Base-by-base conservation (phyloP, 495 filamentous ascomycete genomes). In the Aspergillus saccharolyticus region DNA sequence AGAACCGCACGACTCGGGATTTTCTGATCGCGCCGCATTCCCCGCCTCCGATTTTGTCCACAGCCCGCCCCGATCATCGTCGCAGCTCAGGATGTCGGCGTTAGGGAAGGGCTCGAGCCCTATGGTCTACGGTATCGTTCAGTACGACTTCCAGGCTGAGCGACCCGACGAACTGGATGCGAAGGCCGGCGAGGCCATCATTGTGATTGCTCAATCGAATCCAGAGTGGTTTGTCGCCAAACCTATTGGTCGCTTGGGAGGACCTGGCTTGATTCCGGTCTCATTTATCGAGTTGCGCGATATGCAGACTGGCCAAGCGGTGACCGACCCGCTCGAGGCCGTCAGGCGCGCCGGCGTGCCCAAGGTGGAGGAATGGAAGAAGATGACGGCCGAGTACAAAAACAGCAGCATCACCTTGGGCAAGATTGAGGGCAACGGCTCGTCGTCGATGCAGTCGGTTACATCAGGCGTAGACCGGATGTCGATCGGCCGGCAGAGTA, bases 201-300 rank as follows among this genome's bases (percentile, higher is more conserved):
- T 98, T 55, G 91, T 97, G 24, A 97, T 97, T 68, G 94, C 94
- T 42, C 94, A 97, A 71, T 97, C 94, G n/a, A 97, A 97, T 64
- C 91, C 93, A 39, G 94, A 98, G 70, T 98, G 94, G 94, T 98
- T 97, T 65, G 94, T 98, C 63, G 95, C 95, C 16, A 98, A 98
- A 74, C 95, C 94, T 7, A 98, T 97, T 66, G 91, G 93, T 53
- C 81, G 95, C 62, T 79, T 97, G 19, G 94, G 94, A 20, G 94
- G 94, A 12, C 94, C 94, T 0, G 94, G 94, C 28, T 74, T 98
- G 62, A 97, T 98, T 66, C 94, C 94, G 19, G 95, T 97, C 42
- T 95, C 92, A 2, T 98, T 96, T 68, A 90, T 97, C 56, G 94
- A 98, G 72, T 91, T 98, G 55, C 79, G 90, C 63, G 94, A 98